Conservation (phyloP, 176 grass and related monocot genomes). For the barley (Hordeum vulgare) region MorexV3_pseudomolecules_assembly NC_058521.1:118752424-118752923, state of each 20-base stretch:
- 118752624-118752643: background rate
- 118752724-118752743: background rate
- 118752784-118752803: background rate
- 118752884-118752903: background rate
- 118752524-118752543: conserved; percentile 83
- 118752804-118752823: background rate
- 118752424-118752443: conserved; percentile 78
- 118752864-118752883: background rate
- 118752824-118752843: background rate
- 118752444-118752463: conserved; percentile 66
- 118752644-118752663: background rate
- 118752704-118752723: background rate
- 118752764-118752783: background rate
- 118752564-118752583: conserved; percentile 96
- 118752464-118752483: conserved; percentile 69
- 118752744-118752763: background rate
- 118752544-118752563: conserved; percentile 70
- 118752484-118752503: conserved; percentile 90
- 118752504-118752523: conserved; percentile 73
- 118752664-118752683: background rate
- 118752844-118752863: background rate
- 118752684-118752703: background rate
- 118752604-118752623: background rate
- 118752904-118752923: background rate
- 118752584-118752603: conserved; percentile 94